Conservation (phyloP, 495 filamentous ascomycete species). For the Penicillium fimorum region DNA sequence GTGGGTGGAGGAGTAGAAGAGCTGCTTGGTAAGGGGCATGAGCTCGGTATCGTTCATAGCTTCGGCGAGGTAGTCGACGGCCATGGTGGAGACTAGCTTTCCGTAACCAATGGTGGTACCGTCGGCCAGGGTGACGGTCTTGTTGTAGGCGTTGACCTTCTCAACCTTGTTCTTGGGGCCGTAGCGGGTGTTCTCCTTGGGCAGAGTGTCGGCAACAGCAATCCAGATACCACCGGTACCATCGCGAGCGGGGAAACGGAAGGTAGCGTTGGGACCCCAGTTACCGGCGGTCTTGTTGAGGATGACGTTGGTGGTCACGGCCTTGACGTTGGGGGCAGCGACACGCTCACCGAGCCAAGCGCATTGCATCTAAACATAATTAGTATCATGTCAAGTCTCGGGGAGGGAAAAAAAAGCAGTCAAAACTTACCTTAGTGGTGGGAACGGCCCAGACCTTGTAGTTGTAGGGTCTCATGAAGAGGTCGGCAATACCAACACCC, state of each 20-base stretch:
- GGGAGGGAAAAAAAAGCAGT: neutral
- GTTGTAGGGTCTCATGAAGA: constrained; percentile 99
- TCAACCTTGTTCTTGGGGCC: constrained; percentile 80
- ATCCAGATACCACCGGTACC: constrained; percentile 99
- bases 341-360: constrained; percentile 98
- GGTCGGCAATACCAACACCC: constrained; percentile 84
- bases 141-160: constrained; percentile 80
- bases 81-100: constrained; percentile 95
- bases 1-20: constrained; percentile 97
- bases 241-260: constrained; percentile 94
- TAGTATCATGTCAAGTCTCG: neutral
- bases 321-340: constrained; percentile 95
- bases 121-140: constrained; percentile 77
- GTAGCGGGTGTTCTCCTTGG: constrained; percentile 85
- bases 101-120: constrained; percentile 89
- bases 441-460: constrained; percentile 99
- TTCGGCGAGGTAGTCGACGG: constrained; percentile 85
- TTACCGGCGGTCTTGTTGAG: constrained; percentile 93
- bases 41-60: constrained; percentile 85
- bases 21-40: constrained; percentile 76
- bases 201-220: constrained; percentile 89
- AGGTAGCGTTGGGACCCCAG: constrained; percentile 98
- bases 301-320: constrained; percentile 89
- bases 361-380: constrained; percentile 85
- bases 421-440: constrained; percentile 78